Conservation (phyloP, 371 early-diverging fungal genomes). For the Lichtheimia corymbifera region DNA sequence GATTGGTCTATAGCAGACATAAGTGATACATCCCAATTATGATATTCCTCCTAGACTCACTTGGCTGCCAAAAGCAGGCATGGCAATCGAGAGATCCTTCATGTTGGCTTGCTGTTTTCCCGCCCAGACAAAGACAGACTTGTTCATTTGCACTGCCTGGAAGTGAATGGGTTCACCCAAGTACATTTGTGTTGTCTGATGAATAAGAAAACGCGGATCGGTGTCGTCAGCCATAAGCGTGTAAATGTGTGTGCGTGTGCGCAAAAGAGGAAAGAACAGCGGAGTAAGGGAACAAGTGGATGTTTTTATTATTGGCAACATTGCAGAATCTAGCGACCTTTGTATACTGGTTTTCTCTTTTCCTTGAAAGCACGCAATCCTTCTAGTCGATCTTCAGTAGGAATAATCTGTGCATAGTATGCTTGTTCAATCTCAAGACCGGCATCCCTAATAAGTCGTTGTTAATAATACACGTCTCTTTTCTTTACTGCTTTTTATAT, state of each 20-base stretch:
- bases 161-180: slow-evolving; percentile 41
- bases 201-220: slow-evolving; percentile 33
- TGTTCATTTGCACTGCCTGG: slow-evolving; percentile 41
- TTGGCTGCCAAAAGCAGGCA: slow-evolving; percentile 35
- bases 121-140: slow-evolving; percentile 40
- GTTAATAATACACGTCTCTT: not conserved
- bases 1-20: slow-evolving; percentile 18
- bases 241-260: not conserved
- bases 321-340: slow-evolving; percentile 60
- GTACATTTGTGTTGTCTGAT: slow-evolving; percentile 45
- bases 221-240: slow-evolving; percentile 3
- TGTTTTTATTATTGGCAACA: not conserved
- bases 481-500: not conserved
- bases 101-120: slow-evolving; percentile 37
- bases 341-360: slow-evolving; percentile 86
- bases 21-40: not conserved
- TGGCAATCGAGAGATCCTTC: slow-evolving; percentile 43
- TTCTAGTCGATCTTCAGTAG: slow-evolving; percentile 93
- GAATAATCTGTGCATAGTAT: slow-evolving; percentile 95
- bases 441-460: slow-evolving; percentile 54
- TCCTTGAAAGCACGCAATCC: slow-evolving; percentile 78
- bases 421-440: slow-evolving; percentile 92
- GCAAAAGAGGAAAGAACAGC: not conserved
- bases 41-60: slow-evolving; percentile 13
- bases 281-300: not conserved